Evolutionary conservation across 495 filamentous ascomycete genomes (phyloP).

Genomic region (Jackrogersella multiformis): DNA sequence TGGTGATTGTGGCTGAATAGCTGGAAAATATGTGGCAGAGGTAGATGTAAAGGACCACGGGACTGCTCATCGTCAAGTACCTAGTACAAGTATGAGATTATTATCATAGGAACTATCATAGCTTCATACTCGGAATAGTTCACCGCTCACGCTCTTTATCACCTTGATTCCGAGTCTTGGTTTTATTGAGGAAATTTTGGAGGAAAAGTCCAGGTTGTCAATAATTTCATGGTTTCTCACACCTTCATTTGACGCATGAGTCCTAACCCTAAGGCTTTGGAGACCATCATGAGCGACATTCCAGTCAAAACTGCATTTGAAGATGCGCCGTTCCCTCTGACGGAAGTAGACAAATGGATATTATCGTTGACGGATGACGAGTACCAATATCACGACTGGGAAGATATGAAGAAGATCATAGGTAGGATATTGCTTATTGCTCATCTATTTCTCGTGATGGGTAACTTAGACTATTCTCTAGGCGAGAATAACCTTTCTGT

Average conservation of each 20-base stretch:
- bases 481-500: slow-evolving; percentile 72
- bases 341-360: slow-evolving; percentile 70
- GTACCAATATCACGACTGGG: slow-evolving; percentile 73
- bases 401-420: slow-evolving; percentile 71
- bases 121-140: neutral
- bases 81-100: neutral
- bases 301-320: slow-evolving; percentile 24
- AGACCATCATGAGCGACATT: slow-evolving; percentile 26
- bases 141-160: neutral
- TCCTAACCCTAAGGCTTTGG: neutral
- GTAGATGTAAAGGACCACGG: neutral
- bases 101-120: neutral
- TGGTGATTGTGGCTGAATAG: neutral
- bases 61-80: neutral
- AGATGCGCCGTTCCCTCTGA: slow-evolving; percentile 68
- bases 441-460: slow-evolving; percentile 10
- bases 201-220: too few species aligned
- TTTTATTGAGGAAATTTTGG: too few species aligned
- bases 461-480: slow-evolving; percentile 18
- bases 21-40: slow-evolving; percentile 4
- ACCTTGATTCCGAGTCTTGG: neutral
- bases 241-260: neutral
- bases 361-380: slow-evolving; percentile 76
- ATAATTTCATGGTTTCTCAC: neutral
- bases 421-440: slow-evolving; percentile 57